Base-by-base conservation (phyloP, 2,329 filamentous ascomycete species). In the Plectosphaerella cucumerina region DNA sequence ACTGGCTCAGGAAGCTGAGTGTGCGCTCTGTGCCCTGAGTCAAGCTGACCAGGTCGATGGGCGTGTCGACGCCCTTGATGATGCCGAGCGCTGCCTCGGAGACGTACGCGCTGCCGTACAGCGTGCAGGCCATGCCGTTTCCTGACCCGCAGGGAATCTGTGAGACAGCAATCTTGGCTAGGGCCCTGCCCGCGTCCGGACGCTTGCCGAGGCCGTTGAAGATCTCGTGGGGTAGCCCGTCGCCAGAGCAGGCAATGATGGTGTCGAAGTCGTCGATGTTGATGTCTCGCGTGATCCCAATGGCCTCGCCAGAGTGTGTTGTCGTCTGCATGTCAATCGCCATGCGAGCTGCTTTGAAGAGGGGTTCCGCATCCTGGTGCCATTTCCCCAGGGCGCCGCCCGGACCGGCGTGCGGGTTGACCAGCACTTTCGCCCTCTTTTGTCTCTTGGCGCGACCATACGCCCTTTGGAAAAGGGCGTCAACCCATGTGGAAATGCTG, bases 91-190 rank as follows among this genome's bases (percentile, higher is more conserved):
- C 90, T 1, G 92, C 90, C 44, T 89, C 67, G 53, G 84, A 88
- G 9, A 88, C 80, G 56, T 81, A 84, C 56, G 86, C 80, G 1
- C 91, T 92, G 5, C 93, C 94, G 58, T 90, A 90, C 44, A 95
- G 72, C 66, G 97, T 97, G 72, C 87, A 86, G 56, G 89, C 89
- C 84, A 97, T 88, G 20, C 90, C 94, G 67, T 99, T 99, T 6
- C 94, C 94, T 47, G 89, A 94, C 14, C 94, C 94, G 63, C 92
- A 96, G 1, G 94, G 94, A 34, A 99, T 78, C 63, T 96, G 90
- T 20, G 85, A 86, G 2, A 99, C 84, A 1, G 94, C 89, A 14
- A 97, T 72, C 61, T 86, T 88, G 20, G 77, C 72, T 53, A 99
- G 71, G 0, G 93, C 94, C 50, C 79, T 79, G 31, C 77, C 75